A percentile compares a stretch with the other conserved stretches of the same genome.
Conservation (phyloP, 2,329 filamentous ascomycete genomes). For the Fusarium newnesense region DNA sequence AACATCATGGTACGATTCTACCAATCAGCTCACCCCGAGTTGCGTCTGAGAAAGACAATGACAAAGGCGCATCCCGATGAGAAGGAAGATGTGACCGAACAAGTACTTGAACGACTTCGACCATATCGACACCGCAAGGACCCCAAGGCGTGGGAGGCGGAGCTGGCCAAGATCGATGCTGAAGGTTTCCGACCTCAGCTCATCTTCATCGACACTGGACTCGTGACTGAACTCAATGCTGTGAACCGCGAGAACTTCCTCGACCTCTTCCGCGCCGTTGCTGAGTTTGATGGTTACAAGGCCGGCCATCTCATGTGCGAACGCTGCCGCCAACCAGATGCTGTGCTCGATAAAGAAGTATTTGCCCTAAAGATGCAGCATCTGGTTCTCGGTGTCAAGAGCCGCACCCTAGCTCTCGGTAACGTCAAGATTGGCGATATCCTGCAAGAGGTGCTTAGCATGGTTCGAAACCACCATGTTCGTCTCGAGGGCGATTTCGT, state of each 20-base stretch:
- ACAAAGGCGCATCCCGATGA: constrained; percentile 55
- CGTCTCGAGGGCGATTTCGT: constrained; percentile 97
- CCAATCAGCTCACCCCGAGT: constrained; percentile 77
- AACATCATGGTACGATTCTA: constrained; percentile 99
- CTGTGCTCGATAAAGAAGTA: constrained; percentile 87
- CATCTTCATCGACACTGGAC: constrained; percentile 96
- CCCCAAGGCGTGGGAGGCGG: constrained; percentile 75
- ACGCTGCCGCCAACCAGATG: constrained; percentile 89
- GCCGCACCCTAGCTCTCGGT: constrained; percentile 87
- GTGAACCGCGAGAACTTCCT: constrained; percentile 91
- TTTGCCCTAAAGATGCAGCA: constrained; percentile 98
- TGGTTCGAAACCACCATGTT: constrained; percentile 94
- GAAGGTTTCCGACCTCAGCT: constrained; percentile 94
- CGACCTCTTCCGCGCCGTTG: constrained; percentile 93
- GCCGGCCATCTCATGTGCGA: constrained; percentile 97
- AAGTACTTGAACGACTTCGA: constrained; percentile 82
- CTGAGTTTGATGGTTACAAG: constrained; percentile 96
- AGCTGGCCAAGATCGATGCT: constrained; percentile 79
- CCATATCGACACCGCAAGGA: constrained; percentile 74
- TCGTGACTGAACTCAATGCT: constrained; percentile 92
- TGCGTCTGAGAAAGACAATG: constrained; percentile 53
- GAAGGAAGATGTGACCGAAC: constrained; percentile 82
- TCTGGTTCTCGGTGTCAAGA: constrained; percentile 90
- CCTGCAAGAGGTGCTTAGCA: constrained; percentile 85
- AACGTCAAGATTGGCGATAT: constrained; percentile 98